Conservation (phyloP, 2,329 filamentous ascomycete species). For the Plenodomus lindquistii region DNA sequence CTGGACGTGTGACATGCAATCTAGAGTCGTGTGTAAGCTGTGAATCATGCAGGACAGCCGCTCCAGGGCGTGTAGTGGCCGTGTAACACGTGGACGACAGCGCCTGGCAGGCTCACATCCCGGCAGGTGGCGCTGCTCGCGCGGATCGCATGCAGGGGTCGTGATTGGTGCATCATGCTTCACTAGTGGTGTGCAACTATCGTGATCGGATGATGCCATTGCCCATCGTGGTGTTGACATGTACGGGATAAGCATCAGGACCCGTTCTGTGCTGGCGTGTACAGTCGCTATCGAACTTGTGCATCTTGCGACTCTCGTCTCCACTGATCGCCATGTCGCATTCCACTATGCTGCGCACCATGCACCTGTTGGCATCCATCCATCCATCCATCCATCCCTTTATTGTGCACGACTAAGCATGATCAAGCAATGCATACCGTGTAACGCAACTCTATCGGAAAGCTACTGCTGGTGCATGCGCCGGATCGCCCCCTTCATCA, state of each 20-base stretch:
- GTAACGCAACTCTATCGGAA: neutral
- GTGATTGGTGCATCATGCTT: no score
- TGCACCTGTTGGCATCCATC: neutral
- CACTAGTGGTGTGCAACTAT: slow-evolving; percentile 6
- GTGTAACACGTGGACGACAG: slow-evolving; percentile 27
- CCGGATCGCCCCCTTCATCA: neutral
- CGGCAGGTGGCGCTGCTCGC: slow-evolving; percentile 9
- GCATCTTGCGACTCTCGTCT: neutral
- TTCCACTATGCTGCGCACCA: neutral
- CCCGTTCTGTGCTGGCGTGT: neutral
- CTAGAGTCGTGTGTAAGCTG: no score
- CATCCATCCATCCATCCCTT: neutral
- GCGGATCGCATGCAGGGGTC: slow-evolving; percentile 2
- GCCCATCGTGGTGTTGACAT: slow-evolving; percentile 3
- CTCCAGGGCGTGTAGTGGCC: slow-evolving; percentile 6
- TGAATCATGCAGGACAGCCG: slow-evolving; percentile 12
- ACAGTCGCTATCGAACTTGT: slow-evolving; percentile 1
- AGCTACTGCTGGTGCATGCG: neutral
- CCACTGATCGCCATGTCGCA: neutral
- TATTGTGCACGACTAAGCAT: neutral
- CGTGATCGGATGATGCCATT: slow-evolving; percentile 1
- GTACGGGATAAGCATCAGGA: no score
- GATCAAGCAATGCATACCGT: neutral
- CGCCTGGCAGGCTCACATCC: slow-evolving; percentile 4
- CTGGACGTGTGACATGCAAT: slow-evolving; percentile 15